phyloP scores from a whole-genome alignment of 75 land plant genomes.

The Adiantum capillusveneris region DNA sequence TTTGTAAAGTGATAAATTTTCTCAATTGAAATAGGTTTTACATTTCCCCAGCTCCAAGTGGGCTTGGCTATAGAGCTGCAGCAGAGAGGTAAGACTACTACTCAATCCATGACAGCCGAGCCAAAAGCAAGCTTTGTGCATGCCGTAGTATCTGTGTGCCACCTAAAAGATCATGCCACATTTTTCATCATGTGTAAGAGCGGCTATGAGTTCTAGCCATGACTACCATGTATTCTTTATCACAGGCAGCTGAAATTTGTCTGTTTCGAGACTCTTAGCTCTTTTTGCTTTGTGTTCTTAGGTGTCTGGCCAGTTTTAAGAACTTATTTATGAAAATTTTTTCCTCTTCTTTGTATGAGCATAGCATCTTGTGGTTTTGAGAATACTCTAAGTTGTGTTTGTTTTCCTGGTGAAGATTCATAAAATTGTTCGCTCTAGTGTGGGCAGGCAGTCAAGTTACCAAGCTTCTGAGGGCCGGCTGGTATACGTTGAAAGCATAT shows the following conservation, averaged over 20 bases:
- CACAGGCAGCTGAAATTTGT: too few relatives aligned
- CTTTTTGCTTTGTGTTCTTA: too few relatives aligned
- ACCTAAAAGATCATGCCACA: neutral
- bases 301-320: too few relatives aligned
- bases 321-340: too few relatives aligned
- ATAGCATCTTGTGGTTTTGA: too few relatives aligned
- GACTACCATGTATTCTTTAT: too few relatives aligned
- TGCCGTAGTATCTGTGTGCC: neutral
- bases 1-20: too few relatives aligned
- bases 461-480: constrained; percentile 64
- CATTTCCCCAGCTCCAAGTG: constrained; percentile 61
- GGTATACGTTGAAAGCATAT: constrained; percentile 23
- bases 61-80: constrained; percentile 69
- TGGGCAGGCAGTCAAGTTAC: constrained; percentile 95
- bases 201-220: too few relatives aligned
- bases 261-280: too few relatives aligned
- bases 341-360: too few relatives aligned
- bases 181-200: too few relatives aligned
- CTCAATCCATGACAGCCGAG: neutral
- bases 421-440: constrained; percentile 74
- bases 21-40: constrained; percentile 66
- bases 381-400: too few relatives aligned
- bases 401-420: constrained; percentile 57
- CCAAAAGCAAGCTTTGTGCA: neutral
- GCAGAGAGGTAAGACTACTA: constrained; percentile 46